Percentiles rank a stretch among this genome's conserved stretches.
Conservation (phyloP, 768 basidiomycete genomes). For the Lactarius pseudohatsudake region DNA sequence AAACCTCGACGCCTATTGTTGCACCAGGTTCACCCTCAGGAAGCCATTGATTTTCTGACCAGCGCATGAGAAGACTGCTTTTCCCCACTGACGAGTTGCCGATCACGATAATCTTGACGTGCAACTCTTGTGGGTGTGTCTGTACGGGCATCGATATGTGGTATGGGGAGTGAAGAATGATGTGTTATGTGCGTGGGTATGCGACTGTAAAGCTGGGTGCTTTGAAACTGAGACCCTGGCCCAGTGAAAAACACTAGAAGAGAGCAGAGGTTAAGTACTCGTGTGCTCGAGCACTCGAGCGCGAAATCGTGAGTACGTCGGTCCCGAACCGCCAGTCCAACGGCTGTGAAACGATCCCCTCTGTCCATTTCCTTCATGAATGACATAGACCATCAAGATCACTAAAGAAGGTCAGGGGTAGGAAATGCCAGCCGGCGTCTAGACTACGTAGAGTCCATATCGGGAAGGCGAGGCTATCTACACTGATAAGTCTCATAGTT, state of each 20-base stretch:
- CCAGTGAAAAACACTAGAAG: conserved; percentile 1
- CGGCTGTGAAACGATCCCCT: conserved; percentile 6
- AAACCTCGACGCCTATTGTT: conserved; percentile 84
- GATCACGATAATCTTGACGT: conserved; percentile 80
- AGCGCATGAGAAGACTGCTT: conserved; percentile 87
- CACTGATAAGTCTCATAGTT: not conserved
- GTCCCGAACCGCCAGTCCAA: conserved; percentile 8
- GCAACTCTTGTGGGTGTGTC: conserved; percentile 37
- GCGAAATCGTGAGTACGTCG: not conserved
- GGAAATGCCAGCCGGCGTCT: not conserved
- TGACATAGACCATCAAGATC: conserved; percentile 3
- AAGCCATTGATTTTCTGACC: conserved; percentile 94
- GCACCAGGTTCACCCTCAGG: conserved; percentile 85
- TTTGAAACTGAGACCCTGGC: not conserved
- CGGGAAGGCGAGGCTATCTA: not conserved
- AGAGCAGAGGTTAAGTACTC: conserved; percentile 3
- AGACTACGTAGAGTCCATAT: not conserved
- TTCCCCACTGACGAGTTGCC: conserved; percentile 91
- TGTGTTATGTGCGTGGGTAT: not conserved
- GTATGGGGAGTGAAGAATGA: not conserved
- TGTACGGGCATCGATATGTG: not conserved
- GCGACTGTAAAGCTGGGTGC: not conserved
- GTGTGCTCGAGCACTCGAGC: not conserved
- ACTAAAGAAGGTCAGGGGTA: not conserved
- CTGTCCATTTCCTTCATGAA: conserved; percentile 2